These are phyloP conservation scores for Closterium sp. DNA, from an alignment of 139 green algal genomes.

Conservation along the genomic window DNA sequence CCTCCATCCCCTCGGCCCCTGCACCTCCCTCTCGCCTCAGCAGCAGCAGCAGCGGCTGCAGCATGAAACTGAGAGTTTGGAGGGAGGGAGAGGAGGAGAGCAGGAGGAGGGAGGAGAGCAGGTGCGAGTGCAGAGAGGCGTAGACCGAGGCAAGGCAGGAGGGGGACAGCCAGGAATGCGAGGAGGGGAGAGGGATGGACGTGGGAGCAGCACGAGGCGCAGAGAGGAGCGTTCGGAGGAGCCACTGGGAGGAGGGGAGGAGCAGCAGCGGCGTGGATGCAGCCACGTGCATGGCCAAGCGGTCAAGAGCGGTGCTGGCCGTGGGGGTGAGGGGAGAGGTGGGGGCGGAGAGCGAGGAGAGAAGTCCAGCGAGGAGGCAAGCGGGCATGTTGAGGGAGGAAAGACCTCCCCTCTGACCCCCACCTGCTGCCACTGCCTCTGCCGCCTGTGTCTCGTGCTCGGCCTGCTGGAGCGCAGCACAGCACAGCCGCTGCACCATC, in stretches of 20 bases:
- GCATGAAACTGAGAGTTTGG: neutral
- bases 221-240: neutral
- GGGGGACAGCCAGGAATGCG: neutral
- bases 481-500: neutral
- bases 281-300: neutral
- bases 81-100: neutral
- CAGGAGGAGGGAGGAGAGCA: neutral
- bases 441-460: neutral
- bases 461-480: neutral
- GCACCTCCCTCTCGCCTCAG: neutral
- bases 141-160: neutral
- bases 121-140: neutral
- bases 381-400: neutral
- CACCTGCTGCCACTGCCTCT: neutral
- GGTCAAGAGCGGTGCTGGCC: neutral
- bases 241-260: neutral
- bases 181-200: neutral
- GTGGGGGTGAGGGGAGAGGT: neutral
- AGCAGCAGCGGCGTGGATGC: neutral
- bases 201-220: neutral
- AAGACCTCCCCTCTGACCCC: neutral
- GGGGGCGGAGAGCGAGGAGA: neutral
- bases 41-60: neutral
- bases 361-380: neutral
- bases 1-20: neutral